Conservation (phyloP, 768 basidiomycete species). For the Mycena galericulata region DNA sequence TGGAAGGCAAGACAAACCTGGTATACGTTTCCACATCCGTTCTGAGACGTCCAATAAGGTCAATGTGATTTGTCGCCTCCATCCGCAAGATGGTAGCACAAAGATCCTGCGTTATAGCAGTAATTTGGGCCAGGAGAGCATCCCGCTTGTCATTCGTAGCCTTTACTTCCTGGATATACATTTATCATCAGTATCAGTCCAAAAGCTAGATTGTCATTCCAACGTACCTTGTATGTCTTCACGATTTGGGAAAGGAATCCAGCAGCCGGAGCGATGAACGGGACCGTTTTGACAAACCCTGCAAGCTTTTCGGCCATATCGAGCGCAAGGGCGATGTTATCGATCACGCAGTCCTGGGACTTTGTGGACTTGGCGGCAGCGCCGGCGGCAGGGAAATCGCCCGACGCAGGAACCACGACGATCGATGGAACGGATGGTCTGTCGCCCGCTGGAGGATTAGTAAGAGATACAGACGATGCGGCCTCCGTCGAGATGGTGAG, state of each 20-base stretch:
- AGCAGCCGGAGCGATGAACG: not conserved
- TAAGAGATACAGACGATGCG: too few relatives aligned
- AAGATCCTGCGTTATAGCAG: not conserved
- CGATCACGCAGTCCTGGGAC: not conserved
- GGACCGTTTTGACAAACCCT: not conserved
- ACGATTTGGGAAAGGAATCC: not conserved
- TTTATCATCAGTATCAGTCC: not conserved
- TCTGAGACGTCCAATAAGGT: not conserved
- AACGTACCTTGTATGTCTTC: not conserved
- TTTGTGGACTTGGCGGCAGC: too few relatives aligned
- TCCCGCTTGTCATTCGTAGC: slow-evolving; percentile 7
- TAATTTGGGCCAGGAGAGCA: not conserved
- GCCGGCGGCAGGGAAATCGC: too few relatives aligned
- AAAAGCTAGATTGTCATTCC: not conserved
- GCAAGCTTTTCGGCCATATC: not conserved
- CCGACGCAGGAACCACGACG: too few relatives aligned
- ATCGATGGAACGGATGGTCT: too few relatives aligned
- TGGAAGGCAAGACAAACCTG: not conserved
- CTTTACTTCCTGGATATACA: not conserved
- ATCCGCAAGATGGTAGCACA: slow-evolving; percentile 9
- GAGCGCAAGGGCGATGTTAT: not conserved
- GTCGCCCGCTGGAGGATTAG: too few relatives aligned
- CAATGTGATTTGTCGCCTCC: not conserved
- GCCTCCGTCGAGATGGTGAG: too few relatives aligned
- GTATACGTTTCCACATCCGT: not conserved